These are phyloP conservation scores for Globisporangium sylvaticum DNA, from an alignment of 352 stramenopile species.

Conservation along the genomic window DNA sequence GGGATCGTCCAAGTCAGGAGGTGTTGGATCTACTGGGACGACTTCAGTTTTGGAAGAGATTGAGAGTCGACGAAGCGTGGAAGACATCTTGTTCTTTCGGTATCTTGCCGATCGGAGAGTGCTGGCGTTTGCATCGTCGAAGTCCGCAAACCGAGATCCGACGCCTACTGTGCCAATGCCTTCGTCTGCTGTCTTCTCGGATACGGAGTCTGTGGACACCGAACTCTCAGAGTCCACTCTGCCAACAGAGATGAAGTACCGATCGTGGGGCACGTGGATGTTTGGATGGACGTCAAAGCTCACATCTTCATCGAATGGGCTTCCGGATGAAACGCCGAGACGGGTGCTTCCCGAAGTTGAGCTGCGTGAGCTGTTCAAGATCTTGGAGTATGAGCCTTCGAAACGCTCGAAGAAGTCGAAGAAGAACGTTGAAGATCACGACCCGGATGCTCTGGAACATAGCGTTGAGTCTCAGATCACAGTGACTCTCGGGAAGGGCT, in stretches of 20 bases:
- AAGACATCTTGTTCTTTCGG: slow-evolving; percentile 85
- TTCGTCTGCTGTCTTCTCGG: slow-evolving; percentile 45
- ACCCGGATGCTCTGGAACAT: slow-evolving; percentile 27
- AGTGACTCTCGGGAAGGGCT: slow-evolving; percentile 66
- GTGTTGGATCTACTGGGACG: not conserved
- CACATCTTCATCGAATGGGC: slow-evolving; percentile 25
- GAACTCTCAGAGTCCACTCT: slow-evolving; percentile 65
- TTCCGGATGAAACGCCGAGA: slow-evolving; percentile 26
- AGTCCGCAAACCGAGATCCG: slow-evolving; percentile 17
- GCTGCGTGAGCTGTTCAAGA: slow-evolving; percentile 83
- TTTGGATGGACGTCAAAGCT: slow-evolving; percentile 83
- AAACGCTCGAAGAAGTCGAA: slow-evolving; percentile 59
- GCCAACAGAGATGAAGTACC: slow-evolving; percentile 69
- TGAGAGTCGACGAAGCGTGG: slow-evolving; percentile 60
- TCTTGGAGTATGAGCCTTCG: slow-evolving; percentile 78
- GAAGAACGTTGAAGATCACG: slow-evolving; percentile 18
- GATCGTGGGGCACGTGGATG: slow-evolving; percentile 82
- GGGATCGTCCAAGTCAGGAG: slow-evolving; percentile 3
- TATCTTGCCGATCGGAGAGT: slow-evolving; percentile 68
- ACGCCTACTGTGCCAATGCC: slow-evolving; percentile 40
- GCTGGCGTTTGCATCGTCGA: slow-evolving; percentile 17
- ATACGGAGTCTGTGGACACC: slow-evolving; percentile 79
- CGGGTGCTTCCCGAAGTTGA: slow-evolving; percentile 76
- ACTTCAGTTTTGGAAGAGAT: slow-evolving; percentile 58
- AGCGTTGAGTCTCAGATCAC: slow-evolving; percentile 72